These are phyloP conservation scores for Lanmaoa rubissima DNA, from an alignment of 768 basidiomycete species.

Conservation along the genomic window DNA sequence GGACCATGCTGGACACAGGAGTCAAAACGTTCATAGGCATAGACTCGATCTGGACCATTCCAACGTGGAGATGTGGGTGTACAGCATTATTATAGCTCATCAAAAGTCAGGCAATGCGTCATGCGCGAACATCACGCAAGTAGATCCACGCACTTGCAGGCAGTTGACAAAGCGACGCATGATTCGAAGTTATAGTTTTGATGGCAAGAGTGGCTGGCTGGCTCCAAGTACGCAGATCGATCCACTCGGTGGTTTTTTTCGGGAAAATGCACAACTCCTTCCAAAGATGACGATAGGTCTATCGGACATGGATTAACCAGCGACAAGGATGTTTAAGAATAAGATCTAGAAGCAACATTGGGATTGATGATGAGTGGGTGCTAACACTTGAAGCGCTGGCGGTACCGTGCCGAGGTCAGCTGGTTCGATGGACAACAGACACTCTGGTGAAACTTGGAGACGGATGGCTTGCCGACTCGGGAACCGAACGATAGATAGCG, in stretches of 20 bases:
- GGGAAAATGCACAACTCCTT: neutral
- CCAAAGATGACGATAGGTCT: neutral
- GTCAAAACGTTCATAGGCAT: neutral
- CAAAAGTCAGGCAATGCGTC: slow-evolving; percentile 5
- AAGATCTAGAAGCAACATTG: neutral
- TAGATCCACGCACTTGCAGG: slow-evolving; percentile 21
- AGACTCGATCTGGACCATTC: slow-evolving; percentile 8
- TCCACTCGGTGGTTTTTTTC: neutral
- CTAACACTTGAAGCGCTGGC: neutral
- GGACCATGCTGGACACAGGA: neutral
- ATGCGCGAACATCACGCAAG: slow-evolving; percentile 8
- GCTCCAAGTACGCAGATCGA: neutral
- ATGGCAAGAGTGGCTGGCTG: neutral
- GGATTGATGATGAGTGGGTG: neutral
- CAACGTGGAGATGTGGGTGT: slow-evolving; percentile 13
- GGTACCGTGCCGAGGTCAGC: neutral
- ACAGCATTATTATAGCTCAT: slow-evolving; percentile 16
- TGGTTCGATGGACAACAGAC: neutral
- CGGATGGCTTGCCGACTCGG: neutral
- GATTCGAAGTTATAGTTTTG: neutral
- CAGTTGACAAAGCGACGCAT: neutral
- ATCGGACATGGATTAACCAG: neutral
- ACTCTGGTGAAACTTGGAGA: neutral
- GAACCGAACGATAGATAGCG: slow-evolving; percentile 2
- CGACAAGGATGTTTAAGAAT: neutral